Evolutionary conservation across 73 alveolate species (phyloP).

Genomic region (Tetrahymena thermophila): DNA sequence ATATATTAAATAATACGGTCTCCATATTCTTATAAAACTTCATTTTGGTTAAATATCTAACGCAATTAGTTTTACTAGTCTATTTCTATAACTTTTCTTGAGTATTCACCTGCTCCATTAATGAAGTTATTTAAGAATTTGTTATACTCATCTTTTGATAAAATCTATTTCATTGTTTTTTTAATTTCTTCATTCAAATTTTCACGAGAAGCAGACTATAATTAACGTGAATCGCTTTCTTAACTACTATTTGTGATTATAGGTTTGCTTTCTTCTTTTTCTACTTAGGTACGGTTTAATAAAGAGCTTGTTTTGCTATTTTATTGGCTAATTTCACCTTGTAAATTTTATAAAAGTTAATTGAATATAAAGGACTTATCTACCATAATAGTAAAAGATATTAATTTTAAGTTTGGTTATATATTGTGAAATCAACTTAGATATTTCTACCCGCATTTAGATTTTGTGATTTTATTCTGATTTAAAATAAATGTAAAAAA

Average conservation of each 20-base stretch:
- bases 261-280: not conserved
- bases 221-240: not conserved
- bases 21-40: not conserved
- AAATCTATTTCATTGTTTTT: not conserved
- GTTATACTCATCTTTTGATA: not conserved
- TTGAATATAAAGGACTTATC: not conserved
- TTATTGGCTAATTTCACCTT: not conserved
- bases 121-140: not conserved
- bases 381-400: not conserved
- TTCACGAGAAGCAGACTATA: not conserved
- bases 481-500: not conserved
- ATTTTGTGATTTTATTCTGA: too few species aligned
- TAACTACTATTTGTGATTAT: not conserved
- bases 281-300: not conserved
- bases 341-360: too few species aligned
- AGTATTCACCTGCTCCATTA: not conserved
- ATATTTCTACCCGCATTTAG: not conserved
- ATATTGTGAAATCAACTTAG: too few species aligned
- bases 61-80: not conserved
- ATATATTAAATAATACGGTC: not conserved
- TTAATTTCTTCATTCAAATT: not conserved
- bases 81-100: not conserved
- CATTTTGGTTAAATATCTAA: not conserved
- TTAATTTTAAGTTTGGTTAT: too few species aligned
- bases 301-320: not conserved